Conservation (phyloP, 139 green algal species). For the Diplosphaera chodatii region DNA sequence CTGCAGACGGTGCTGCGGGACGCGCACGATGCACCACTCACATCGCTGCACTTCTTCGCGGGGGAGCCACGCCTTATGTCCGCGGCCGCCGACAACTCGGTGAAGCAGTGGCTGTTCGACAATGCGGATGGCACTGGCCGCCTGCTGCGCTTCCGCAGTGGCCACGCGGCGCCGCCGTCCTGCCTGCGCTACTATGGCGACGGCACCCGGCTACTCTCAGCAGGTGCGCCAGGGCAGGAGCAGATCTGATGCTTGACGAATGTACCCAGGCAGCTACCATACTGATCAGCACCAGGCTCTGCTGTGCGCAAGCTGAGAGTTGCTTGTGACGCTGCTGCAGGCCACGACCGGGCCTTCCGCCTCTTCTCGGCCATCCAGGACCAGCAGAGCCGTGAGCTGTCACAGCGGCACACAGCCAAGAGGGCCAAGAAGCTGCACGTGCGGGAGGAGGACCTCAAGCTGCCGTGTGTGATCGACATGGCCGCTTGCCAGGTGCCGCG, state of each 20-base stretch:
- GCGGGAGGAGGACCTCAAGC: conserved; percentile 75
- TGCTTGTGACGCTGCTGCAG: no score
- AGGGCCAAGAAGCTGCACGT: conserved; percentile 72
- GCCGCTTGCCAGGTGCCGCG: conserved; percentile 52
- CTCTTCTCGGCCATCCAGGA: conserved; percentile 88
- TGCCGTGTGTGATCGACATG: conserved; percentile 62
- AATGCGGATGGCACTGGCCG: conserved; percentile 43
- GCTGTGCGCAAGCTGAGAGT: no score
- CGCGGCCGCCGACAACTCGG: conserved; percentile 75
- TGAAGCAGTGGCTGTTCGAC: conserved; percentile 98
- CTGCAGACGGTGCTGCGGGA: conserved; percentile 18
- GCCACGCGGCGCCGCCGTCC: conserved; percentile 78
- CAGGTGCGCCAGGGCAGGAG: no score
- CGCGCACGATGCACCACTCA: conserved; percentile 65
- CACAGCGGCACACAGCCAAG: conserved; percentile 62
- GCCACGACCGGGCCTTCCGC: conserved; percentile 84
- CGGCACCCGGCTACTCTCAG: conserved; percentile 71
- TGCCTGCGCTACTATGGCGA: conserved; percentile 69
- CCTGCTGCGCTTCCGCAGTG: conserved; percentile 84
- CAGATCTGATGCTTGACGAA: no score
- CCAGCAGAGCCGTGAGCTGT: conserved; percentile 89
- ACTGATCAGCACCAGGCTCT: no score
- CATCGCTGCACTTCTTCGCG: conserved; percentile 58
- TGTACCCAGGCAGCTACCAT: no score
- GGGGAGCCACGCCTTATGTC: conserved; percentile 86